Evolutionary conservation across 1,284 basidiomycete species (phyloP).

Genomic region (Gastroboletus turbinatus): DNA sequence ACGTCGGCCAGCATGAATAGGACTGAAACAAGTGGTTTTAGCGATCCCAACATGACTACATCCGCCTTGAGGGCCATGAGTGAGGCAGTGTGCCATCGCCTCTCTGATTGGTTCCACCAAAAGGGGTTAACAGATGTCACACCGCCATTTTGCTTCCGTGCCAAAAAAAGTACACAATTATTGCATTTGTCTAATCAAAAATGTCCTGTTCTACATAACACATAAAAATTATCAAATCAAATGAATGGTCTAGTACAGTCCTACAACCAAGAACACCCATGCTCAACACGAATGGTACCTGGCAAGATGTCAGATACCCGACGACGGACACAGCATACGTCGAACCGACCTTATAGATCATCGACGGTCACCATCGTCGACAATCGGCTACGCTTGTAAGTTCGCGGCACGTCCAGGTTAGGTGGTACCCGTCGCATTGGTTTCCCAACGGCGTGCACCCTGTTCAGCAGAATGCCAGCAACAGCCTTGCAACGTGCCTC

Average conservation of each 20-base stretch:
- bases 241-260: not conserved
- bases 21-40: not conserved
- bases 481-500: constrained; percentile 45
- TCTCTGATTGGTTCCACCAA: constrained; percentile 26
- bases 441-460: constrained; percentile 46
- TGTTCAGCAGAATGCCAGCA: constrained; percentile 48
- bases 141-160: constrained; percentile 1
- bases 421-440: constrained; percentile 39
- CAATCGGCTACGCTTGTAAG: constrained; percentile 47
- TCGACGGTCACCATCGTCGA: constrained; percentile 39
- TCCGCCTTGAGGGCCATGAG: constrained; percentile 11
- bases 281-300: constrained; percentile 16
- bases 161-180: constrained; percentile 7
- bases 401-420: constrained; percentile 26
- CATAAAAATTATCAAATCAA: not conserved
- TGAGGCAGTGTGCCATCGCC: constrained; percentile 29
- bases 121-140: not conserved
- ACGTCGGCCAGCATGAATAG: constrained; percentile 1
- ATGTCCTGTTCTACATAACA: not conserved
- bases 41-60: constrained; percentile 17
- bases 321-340: not conserved
- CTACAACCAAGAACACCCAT: not conserved
- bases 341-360: constrained; percentile 22
- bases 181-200: not conserved
- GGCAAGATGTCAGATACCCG: not conserved